Base-by-base conservation (phyloP, 768 basidiomycete species). In the Mycena capillaripes region DNA sequence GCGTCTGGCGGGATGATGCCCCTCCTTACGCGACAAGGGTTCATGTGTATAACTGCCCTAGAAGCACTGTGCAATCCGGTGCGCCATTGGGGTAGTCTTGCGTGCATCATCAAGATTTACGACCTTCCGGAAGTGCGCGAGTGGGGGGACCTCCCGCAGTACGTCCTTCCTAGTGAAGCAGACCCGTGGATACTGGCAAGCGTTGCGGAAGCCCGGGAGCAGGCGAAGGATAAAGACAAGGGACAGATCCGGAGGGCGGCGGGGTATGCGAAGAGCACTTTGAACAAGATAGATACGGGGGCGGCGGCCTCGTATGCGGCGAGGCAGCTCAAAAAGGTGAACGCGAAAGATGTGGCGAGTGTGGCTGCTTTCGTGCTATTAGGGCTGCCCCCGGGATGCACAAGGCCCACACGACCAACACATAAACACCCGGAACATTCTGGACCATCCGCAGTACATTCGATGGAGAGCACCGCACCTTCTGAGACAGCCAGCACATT, bases 1-100 rank as follows among this genome's bases (percentile, higher is more conserved):
- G 17, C 29, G 16, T 32, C 52, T 86, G 87, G 87, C 19, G 52
- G 52, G 16, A 17, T 19, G 17, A 73, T 73, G 72, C 68, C 72
- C 23, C 36, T 69, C 16, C 61, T 73, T 30, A 70, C 73, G 12
- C 60, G 46, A 0, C 56, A 61, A n/a, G 73, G 73, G 9, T 74
- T 74, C 69, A 29, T 53, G 7, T 59, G 62, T 19, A 57, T 74
- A 63, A 66, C 69, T 9, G 36, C 73, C 21, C 34, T 74, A 42
- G 69, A 74, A 38, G 1, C 63, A 16, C 62, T 73, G 17, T 34
- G 55, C 29, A 67, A 70, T 23, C 72, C 72, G 1, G 53, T 57
- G 12, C 53, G 46, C 12, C 50, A 52, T 9, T 73, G 72, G 68
- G 68, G 63, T 19, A 60, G 36, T 52, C 25, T 73, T n/a, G 40